phyloP scores from a whole-genome alignment of 352 stramenopile genomes.

The Globisporangium barbulae region DNA sequence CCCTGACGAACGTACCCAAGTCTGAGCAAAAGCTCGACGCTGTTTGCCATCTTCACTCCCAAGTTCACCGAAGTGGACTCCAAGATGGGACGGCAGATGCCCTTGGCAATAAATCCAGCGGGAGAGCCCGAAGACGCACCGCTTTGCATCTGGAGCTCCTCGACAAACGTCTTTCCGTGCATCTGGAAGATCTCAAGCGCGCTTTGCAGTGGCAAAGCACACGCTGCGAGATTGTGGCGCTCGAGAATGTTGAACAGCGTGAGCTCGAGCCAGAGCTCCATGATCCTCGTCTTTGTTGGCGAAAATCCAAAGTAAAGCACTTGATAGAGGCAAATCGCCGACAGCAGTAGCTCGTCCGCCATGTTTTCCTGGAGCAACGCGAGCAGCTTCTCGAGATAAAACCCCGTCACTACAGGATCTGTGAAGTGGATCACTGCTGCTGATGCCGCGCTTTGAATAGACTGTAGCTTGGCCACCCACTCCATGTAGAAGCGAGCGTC shows the following conservation, averaged over 20 bases:
- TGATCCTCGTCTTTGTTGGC: slow-evolving; percentile 25
- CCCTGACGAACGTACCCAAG: slow-evolving; percentile 59
- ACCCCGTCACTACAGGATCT: slow-evolving; percentile 43
- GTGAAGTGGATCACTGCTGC: slow-evolving; percentile 25
- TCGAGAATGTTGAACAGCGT: slow-evolving; percentile 46
- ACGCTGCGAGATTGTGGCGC: slow-evolving; percentile 35
- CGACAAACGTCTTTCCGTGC: slow-evolving; percentile 33
- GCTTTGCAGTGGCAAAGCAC: slow-evolving; percentile 45
- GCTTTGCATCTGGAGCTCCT: slow-evolving; percentile 36
- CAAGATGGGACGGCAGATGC: slow-evolving; percentile 11
- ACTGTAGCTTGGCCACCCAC: slow-evolving; percentile 37
- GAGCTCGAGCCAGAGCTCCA: slow-evolving; percentile 59
- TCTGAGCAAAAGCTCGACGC: slow-evolving; percentile 31
- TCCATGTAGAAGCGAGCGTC: slow-evolving; percentile 48
- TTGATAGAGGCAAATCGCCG: slow-evolving; percentile 46
- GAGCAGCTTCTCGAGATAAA: slow-evolving; percentile 48
- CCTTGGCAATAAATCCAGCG: background rate
- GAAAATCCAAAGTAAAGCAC: slow-evolving; percentile 43
- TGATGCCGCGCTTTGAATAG: slow-evolving; percentile 6
- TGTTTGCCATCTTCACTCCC: slow-evolving; percentile 27
- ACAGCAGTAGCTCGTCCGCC: slow-evolving; percentile 33
- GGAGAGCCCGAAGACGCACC: background rate
- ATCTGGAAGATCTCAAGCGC: slow-evolving; percentile 49
- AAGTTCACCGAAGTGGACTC: slow-evolving; percentile 18
- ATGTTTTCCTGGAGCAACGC: slow-evolving; percentile 28